phyloP scores from a whole-genome alignment of 164 flowering plant species.

The Saururus chinensis region DNA sequence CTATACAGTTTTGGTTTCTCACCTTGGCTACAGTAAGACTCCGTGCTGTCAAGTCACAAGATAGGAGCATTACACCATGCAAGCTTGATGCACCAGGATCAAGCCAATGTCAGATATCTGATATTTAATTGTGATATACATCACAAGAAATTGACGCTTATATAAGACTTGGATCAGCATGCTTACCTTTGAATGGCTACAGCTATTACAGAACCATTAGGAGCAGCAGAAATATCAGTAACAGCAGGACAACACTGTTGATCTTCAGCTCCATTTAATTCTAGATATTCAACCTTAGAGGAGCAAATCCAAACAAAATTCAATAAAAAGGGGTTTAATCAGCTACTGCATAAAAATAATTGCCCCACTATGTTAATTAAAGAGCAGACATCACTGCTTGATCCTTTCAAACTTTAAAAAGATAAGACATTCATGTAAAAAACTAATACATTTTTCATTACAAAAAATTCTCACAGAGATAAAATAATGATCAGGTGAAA shows the following conservation, averaged over 20 bases:
- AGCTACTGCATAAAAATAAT: too few species aligned
- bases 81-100: slow-evolving; percentile 31
- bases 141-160: slow-evolving; percentile 1
- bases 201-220: slow-evolving; percentile 53
- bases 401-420: too few species aligned
- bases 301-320: too few species aligned
- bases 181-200: slow-evolving; percentile 73
- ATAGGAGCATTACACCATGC: slow-evolving; percentile 56
- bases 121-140: not conserved
- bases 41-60: slow-evolving; percentile 39
- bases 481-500: too few species aligned
- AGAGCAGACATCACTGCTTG: too few species aligned
- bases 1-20: slow-evolving; percentile 7
- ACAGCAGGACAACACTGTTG: slow-evolving; percentile 29
- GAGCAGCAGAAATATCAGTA: slow-evolving; percentile 55
- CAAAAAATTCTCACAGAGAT: too few species aligned
- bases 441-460: too few species aligned
- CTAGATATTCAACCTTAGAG: slow-evolving; percentile 51
- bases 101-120: slow-evolving; percentile 1
- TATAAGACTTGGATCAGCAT: not conserved
- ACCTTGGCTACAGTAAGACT: slow-evolving; percentile 61
- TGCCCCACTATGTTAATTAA: too few species aligned
- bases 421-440: too few species aligned
- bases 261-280: slow-evolving; percentile 34
- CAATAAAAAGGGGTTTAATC: too few species aligned